Evolutionary conservation across 352 stramenopile species (phyloP).

Genomic region (Thalassiosira hispida): DNA sequence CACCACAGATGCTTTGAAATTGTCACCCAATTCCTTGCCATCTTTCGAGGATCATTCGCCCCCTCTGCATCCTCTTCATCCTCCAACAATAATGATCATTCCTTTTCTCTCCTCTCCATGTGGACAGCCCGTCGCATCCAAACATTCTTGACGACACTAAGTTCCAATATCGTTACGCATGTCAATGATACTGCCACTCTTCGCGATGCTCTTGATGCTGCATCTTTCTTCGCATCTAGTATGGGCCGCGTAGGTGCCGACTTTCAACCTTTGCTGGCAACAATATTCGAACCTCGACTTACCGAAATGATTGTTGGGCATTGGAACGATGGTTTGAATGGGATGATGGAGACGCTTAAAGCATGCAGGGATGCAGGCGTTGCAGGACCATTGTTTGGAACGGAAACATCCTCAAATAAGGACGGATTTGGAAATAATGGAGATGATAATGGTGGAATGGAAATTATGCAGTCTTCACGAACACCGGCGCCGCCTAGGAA

Average conservation of each 20-base stretch:
- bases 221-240: conserved; percentile 80
- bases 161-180: conserved; percentile 46
- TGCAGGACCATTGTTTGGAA: conserved; percentile 64
- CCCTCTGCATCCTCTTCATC: conserved; percentile 42
- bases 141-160: conserved; percentile 74
- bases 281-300: conserved; percentile 78
- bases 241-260: conserved; percentile 84
- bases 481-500: conserved; percentile 66
- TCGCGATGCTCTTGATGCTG: conserved; percentile 80
- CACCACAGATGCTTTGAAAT: conserved; percentile 81
- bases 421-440: conserved; percentile 35
- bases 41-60: conserved; percentile 76
- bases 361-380: conserved; percentile 77
- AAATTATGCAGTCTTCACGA: conserved; percentile 49
- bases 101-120: conserved; percentile 78
- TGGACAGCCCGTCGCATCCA: conserved; percentile 77
- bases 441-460: conserved; percentile 18
- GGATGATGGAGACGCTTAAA: conserved; percentile 76
- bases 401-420: conserved; percentile 43
- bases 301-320: conserved; percentile 59
- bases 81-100: conserved; percentile 55
- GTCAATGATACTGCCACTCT: conserved; percentile 77
- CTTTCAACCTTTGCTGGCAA: conserved; percentile 74
- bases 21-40: conserved; percentile 84
- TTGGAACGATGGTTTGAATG: conserved; percentile 74